Evolutionary conservation across 2,329 filamentous ascomycete species (phyloP).

Genomic region (Aureobasidium sp.): DNA sequence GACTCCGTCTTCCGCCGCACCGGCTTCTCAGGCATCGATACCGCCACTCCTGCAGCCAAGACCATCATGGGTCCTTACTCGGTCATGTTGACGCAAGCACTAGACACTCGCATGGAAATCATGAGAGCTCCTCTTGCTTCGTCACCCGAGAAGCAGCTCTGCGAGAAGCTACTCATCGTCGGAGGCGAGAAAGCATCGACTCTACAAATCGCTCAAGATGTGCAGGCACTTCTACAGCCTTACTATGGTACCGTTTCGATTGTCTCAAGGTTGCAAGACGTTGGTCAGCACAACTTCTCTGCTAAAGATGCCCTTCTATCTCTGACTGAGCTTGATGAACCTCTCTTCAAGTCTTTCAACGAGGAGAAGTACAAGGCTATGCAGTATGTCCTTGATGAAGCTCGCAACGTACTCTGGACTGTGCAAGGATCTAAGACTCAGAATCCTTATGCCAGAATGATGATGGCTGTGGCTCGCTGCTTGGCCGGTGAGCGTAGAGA

Average conservation of each 20-base stretch:
- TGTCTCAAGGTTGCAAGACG: not conserved
- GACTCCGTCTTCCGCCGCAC: constrained; percentile 24
- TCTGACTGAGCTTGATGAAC: constrained; percentile 1
- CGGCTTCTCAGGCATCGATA: constrained; percentile 31
- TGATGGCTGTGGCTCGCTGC: not conserved
- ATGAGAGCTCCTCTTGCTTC: not conserved
- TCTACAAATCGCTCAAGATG: not conserved
- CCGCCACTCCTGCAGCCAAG: not conserved
- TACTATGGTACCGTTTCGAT: not conserved
- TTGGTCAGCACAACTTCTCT: not conserved
- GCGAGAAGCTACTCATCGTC: not conserved
- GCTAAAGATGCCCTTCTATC: not conserved
- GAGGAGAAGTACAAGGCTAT: not conserved
- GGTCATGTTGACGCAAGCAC: not conserved
- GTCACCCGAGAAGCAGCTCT: not conserved
- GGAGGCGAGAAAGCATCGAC: not conserved
- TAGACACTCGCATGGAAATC: not conserved
- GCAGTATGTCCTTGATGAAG: constrained; percentile 2
- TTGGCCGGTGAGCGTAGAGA: constrained; percentile 1
- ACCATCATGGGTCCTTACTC: constrained; percentile 2
- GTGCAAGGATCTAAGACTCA: not conserved
- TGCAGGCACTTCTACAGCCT: not conserved
- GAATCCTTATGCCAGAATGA: not conserved
- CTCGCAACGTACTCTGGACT: constrained; percentile 1
- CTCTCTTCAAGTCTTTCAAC: not conserved